Conservation (phyloP, 208 protist species). For the Trypanosoma caninum region DNA sequence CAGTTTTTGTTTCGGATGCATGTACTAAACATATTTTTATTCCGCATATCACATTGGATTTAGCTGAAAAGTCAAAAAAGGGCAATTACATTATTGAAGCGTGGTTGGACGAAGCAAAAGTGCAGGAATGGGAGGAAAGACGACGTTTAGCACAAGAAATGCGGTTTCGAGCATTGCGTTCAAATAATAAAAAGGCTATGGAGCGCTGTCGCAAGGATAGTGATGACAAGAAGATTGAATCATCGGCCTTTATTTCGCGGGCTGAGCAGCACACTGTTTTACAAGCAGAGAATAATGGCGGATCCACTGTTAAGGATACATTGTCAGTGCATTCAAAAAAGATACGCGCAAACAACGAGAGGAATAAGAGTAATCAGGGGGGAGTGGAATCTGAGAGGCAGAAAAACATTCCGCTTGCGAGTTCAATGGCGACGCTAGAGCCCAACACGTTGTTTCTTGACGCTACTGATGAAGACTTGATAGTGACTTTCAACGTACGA, state of each 20-base stretch:
- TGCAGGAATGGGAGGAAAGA: slow-evolving; percentile 49
- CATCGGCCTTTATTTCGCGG: slow-evolving; percentile 36
- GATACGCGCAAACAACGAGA: slow-evolving; percentile 5
- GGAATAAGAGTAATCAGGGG: slow-evolving; percentile 16
- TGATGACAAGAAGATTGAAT: slow-evolving; percentile 34
- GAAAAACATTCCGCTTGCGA: background rate
- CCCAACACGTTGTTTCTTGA: slow-evolving; percentile 30
- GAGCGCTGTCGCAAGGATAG: slow-evolving; percentile 25
- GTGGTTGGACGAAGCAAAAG: slow-evolving; percentile 35
- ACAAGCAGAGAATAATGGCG: slow-evolving; percentile 4
- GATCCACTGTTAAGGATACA: background rate
- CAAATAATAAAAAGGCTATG: slow-evolving; percentile 24
- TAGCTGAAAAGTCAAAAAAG: slow-evolving; percentile 16
- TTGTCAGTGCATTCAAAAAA: slow-evolving; percentile 4
- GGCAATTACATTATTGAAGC: slow-evolving; percentile 58
- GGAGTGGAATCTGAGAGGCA: background rate
- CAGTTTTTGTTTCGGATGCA: slow-evolving; percentile 22
- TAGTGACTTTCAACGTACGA: slow-evolving; percentile 36
- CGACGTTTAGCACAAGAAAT: slow-evolving; percentile 51
- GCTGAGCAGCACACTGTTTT: slow-evolving; percentile 19
- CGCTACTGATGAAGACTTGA: slow-evolving; percentile 26
- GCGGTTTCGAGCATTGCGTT: slow-evolving; percentile 29
- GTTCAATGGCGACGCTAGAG: background rate
- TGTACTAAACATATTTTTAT: slow-evolving; percentile 52
- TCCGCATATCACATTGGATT: slow-evolving; percentile 45